A percentile compares a stretch with the other conserved stretches of the same genome.
Evolutionary conservation across 805 yeast species (phyloP).

Genomic region (Kluyveromyces siamensis): DNA sequence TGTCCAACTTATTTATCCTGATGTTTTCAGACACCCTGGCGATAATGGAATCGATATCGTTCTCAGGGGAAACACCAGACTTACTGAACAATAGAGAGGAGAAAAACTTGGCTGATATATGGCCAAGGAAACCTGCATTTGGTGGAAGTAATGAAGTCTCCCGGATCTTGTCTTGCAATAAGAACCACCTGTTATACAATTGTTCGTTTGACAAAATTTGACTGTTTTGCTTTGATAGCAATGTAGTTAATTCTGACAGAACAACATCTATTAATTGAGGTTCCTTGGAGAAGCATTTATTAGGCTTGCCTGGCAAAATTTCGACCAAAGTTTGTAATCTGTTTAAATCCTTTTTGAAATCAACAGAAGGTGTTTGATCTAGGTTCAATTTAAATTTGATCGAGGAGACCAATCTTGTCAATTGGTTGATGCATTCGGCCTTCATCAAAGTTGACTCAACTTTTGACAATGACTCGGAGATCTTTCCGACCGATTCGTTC

Average conservation of each 20-base stretch:
- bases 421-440: conserved; percentile 28
- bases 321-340: conserved; percentile 16
- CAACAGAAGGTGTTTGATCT: conserved; percentile 14
- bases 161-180: conserved; percentile 77
- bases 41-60: conserved; percentile 80
- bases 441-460: conserved; percentile 32
- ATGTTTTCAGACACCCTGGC: conserved; percentile 76
- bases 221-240: conserved; percentile 16
- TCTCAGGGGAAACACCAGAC: conserved; percentile 69
- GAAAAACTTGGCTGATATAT: conserved; percentile 69
- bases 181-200: conserved; percentile 68
- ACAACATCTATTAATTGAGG: conserved; percentile 21
- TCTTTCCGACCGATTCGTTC: conserved; percentile 40
- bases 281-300: conserved; percentile 14
- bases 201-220: conserved; percentile 75
- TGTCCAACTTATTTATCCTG: conserved; percentile 65
- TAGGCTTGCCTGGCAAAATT: conserved; percentile 18
- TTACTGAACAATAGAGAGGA: conserved; percentile 70
- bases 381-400: conserved; percentile 16
- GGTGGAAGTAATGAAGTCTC: conserved; percentile 86
- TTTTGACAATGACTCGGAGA: conserved; percentile 32
- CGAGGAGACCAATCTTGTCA: conserved; percentile 16
- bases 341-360: conserved; percentile 32
- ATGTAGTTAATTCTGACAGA: conserved; percentile 37
- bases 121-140: conserved; percentile 92